Evolutionary conservation across 2,329 filamentous ascomycete species (phyloP).

Genomic region (Calonectria pseudoreteaudii): DNA sequence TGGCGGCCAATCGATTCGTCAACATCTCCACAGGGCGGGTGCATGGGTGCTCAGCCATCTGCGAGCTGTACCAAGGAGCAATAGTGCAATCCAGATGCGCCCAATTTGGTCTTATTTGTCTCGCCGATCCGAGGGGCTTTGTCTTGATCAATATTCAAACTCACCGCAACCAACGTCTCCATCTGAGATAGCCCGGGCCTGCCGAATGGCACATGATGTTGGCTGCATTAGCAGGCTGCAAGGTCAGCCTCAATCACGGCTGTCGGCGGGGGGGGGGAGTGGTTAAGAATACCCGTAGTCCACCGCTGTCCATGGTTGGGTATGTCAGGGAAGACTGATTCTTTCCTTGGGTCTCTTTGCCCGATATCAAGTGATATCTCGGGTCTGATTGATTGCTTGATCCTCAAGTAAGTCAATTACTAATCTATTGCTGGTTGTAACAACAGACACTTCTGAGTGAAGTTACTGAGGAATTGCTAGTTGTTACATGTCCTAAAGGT

Average conservation of each 20-base stretch:
- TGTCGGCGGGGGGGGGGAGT: neutral
- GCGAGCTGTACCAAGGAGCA: neutral
- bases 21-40: neutral
- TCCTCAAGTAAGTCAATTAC: too few relatives aligned
- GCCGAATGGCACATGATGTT: neutral
- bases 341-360: neutral
- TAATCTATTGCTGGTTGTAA: too few relatives aligned
- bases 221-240: neutral
- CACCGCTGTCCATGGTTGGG: neutral
- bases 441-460: too few relatives aligned
- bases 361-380: too few relatives aligned
- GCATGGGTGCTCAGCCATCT: neutral
- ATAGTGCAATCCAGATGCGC: neutral
- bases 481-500: too few relatives aligned
- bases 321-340: neutral
- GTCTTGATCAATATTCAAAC: neutral
- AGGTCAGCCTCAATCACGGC: neutral
- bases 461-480: too few relatives aligned
- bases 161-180: neutral
- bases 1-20: neutral
- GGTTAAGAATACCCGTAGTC: neutral
- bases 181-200: neutral
- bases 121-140: neutral
- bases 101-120: neutral
- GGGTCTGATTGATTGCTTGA: too few relatives aligned